Evolutionary conservation across 371 early-diverging fungal genomes (phyloP), one percentile per base, ranked within the genome.

Genomic region (Rhizopus microsporus): DNA sequence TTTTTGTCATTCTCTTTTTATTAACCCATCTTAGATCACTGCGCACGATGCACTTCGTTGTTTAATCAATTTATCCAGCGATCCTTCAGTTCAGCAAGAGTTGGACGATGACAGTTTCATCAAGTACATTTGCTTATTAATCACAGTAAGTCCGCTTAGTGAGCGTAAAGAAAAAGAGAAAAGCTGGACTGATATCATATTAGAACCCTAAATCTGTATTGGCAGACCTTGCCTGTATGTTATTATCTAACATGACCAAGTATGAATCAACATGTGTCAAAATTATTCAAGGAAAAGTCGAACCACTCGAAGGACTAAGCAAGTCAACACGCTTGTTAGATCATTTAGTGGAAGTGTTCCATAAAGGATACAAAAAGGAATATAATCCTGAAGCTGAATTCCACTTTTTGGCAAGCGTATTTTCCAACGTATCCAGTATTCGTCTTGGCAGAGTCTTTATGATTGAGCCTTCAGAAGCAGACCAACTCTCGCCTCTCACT

Each of bases 181-280:
- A 13, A 34, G 8, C 12, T 42, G 35, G 23, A 15, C 51, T 82
- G 83, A 67, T 81, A 31, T 82, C 86, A 51, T 51, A 31, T 1
- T 39, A 66, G 67, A 66, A 66, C 42, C 49, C 61, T 13, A 81
- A 75, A 32, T 78, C 82, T 3, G 75, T 88, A 5, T 57, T 90
- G 17, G 88, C 91, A 0, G 93, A 93, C 69, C 77, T 88, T 34
- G 90, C 83, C 44, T 91, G 91, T 67, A 96, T 96, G 97, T 80
- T 96, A 12, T 74, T 97, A 49, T 93, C 94, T 59, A 97, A 97
- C 72, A 74, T 96, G 68, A 86, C 95, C 39, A 95, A 95, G 63
- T 59, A 80, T 46, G 88, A 84, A 51, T 56, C 66, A 3, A 75
- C 85, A 17, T 80, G 86, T 48, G 67, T 67, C 40, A 78, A 78